Evolutionary conservation across 2,329 filamentous ascomycete species (phyloP), one percentile per base, ranked within the genome.

Genomic region (Westerdykella ornata): DNA sequence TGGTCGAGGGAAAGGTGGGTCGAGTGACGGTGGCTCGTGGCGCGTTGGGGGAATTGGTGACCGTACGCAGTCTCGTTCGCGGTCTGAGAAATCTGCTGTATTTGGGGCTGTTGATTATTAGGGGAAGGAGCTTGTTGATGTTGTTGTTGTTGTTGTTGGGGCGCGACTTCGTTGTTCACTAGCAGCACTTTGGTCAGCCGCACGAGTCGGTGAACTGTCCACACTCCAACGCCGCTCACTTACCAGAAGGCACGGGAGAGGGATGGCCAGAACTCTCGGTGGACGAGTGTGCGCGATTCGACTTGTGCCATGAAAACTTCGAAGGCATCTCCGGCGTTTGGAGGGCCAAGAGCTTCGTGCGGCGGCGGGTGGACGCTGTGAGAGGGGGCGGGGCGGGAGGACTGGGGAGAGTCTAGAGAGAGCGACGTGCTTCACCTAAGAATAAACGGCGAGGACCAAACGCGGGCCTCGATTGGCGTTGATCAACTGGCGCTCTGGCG

Each of bases 271-370:
- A 51, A 32, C 45, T 57, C 48, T 63, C 63, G 42, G 65, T 57
- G 36, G 63, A 64, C 34, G 57, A 54, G 48, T 66, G 62, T 54
- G 64, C 64, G 44, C 56, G 55, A 35, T 65, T 66, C 55, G 58
- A 58, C 62, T 65, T 66, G 45, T 52, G 54, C 62, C 57, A 65
- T 34, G 60, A 57, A 40, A 62, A 57, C 53, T 59, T 61, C 41
- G 60, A 58, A 53, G 62, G 60, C 64, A 66, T 67, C 43, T 56
- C 62, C 62, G 54, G 14, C 41, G 48, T 29, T 18, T 48, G 35
- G 44, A 37, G 37, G 44, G 49, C 41, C 49, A 48, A 52, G 46
- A 48, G 49, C 46, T 48, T 46, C 49, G 39, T n/a, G n/a, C n/a
- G n/a, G n/a, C 46, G 31, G 22, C 37, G 29, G 35, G 35, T 28